Conservation (phyloP, 495 filamentous ascomycete species). For the Neurospora intermedia region DNA sequence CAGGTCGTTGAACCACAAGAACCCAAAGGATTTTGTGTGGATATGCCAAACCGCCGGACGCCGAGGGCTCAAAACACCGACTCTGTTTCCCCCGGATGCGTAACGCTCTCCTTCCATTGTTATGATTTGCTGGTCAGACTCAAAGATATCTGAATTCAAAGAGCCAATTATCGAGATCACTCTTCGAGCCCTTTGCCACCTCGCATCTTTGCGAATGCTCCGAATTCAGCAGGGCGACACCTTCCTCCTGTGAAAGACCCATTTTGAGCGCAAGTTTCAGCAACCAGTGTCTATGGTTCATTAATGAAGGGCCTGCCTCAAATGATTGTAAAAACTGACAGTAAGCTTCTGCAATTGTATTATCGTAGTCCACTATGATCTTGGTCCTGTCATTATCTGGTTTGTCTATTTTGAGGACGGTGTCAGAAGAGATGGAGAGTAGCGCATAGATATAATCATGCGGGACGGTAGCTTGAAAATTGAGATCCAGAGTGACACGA, state of each 20-base stretch:
- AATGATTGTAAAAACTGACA: neutral
- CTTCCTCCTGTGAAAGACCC: neutral
- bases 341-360: neutral
- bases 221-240: neutral
- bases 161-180: too few species aligned
- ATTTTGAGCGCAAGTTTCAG: neutral
- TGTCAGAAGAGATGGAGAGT: neutral
- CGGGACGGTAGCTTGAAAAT: neutral
- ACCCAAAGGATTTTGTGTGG: neutral
- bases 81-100: neutral
- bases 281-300: neutral
- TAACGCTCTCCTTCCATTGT: neutral
- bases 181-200: too few species aligned
- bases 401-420: neutral
- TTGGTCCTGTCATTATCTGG: neutral
- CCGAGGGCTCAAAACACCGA: neutral
- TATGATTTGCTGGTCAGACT: neutral
- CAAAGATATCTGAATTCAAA: neutral
- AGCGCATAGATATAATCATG: neutral
- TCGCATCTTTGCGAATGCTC: neutral
- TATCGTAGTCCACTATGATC: neutral
- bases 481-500: rapidly evolving
- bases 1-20: neutral
- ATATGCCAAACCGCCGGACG: neutral
- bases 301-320: neutral